Evolutionary conservation across 2,329 filamentous ascomycete species (phyloP), one percentile per base, ranked within the genome.

Genomic region (Penicillium rolfsii): DNA sequence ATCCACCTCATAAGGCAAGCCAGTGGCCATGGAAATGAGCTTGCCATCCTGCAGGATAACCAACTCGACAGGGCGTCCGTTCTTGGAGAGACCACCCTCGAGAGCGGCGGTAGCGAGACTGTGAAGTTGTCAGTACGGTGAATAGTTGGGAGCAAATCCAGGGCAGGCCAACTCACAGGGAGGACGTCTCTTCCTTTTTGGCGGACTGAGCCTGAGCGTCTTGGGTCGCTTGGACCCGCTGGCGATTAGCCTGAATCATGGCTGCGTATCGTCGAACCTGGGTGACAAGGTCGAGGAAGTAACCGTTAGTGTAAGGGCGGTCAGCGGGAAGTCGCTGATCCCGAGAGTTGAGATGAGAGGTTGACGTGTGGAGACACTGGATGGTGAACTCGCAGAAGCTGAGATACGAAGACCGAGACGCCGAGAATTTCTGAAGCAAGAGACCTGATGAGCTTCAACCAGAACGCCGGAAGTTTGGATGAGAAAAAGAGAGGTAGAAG

Each of bases 271-370:
- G 87, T 75, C 89, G 87, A 71, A 97, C 93, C 85, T 97, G 93
- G 76, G 96, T 91, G 76, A 96, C 89, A 63, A 98, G 88, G 81
- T 98, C 94, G 80, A 97, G 89, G 76, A 97, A 97, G 80, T 98
- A 98, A 75, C 91, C 91, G 85, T 91, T 92, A 84, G 89, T 95
- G 83, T 97, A 98, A 68, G 93, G 92, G 71, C 90, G 89, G 78
- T 98, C 94, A 78, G 87, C 83, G 62, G 91, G 90, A 76, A 91
- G 87, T 68, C 89, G 89, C 80, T 94, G 91, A 77, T 98, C 93
- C 75, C 88, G 88, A 75, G 96, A 92, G 82, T 87, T 89, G 67
- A 97, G 84, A 78, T 89, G 89, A 78, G 92, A 89, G 77, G 96
- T 91, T 62, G 92, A 95, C 66, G 91, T 89, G 83, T 96, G 91